Evolutionary conservation across 768 basidiomycete species (phyloP), one percentile per base, ranked within the genome.

Genomic region (Boletellus emodensis): DNA sequence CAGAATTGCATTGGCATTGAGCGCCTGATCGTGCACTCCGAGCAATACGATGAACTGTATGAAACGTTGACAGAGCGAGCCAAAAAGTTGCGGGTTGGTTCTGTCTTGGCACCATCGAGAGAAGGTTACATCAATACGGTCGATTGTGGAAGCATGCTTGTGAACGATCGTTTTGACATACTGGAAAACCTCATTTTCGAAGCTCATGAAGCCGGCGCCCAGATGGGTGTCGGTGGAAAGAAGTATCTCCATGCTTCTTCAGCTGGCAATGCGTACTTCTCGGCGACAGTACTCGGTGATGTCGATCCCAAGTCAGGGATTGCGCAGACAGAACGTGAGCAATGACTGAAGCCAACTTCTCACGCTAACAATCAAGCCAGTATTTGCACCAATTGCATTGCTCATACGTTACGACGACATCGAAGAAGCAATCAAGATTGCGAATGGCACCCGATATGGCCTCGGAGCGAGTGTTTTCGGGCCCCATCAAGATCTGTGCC

Each of bases 1-100:
- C 95, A 97, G 71, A 97, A 97, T 61, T 99, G 95, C 67, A 95
- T 99, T 60, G 95, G 94, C 33, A 90, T 94, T 55, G 95, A 99
- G 67, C 82, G 94, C 2, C 79, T 98, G 56, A 80, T 98, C 40
- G 91, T 98, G 34, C 93, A 94, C 60, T 63, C 72, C 0, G 76
- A 76, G 0, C 85, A 91, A 60, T 87, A 94, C 59, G 81, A 92
- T 41, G 81, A 84, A 6, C 79, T 98, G 43, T 79, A 84, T 57
- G 72, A 74, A 3, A 76, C 83, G 18, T 75, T 97, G 59, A 61
- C 71, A 18, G 79, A 83, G n/a, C 80, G 85, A 14, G 79, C 83
- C 34, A 65, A 70, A 32, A 82, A 81, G 58, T 73, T 97, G 44
- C 86, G 91, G n/a, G 71, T 82, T 20, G 93, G 89, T 6, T 84